phyloP scores from a whole-genome alignment of 2,329 filamentous ascomycete genomes.

The Alternaria conjuncta region DNA sequence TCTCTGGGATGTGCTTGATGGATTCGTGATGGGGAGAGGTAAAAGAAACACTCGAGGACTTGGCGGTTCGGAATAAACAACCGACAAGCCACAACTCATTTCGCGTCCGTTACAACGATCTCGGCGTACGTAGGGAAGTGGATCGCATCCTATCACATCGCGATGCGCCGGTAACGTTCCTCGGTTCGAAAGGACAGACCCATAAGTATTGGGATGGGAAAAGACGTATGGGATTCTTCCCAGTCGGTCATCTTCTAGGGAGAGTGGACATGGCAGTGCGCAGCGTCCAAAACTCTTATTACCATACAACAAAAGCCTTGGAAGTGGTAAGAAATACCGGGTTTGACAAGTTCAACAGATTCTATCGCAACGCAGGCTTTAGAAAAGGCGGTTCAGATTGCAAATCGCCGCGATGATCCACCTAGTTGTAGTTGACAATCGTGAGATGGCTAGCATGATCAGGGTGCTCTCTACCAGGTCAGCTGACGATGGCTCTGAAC shows the following conservation, averaged over 20 bases:
- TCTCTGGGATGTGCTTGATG: neutral
- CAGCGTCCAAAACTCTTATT: neutral
- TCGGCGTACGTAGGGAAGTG: neutral
- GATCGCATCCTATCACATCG: neutral
- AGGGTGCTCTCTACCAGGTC: neutral
- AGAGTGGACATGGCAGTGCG: neutral
- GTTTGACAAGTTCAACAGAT: neutral
- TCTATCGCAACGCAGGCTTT: neutral
- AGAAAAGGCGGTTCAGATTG: neutral
- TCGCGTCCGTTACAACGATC: neutral
- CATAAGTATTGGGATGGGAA: neutral
- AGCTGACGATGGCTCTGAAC: neutral
- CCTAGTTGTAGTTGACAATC: neutral
- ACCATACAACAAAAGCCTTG: neutral
- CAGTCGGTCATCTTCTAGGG: neutral
- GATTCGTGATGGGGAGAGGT: neutral
- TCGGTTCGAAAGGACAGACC: neutral
- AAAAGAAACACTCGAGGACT: conserved; percentile 2
- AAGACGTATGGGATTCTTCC: neutral
- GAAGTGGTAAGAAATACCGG: neutral
- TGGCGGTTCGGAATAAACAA: neutral
- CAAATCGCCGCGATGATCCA: neutral
- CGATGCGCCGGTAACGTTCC: neutral
- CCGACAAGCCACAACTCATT: conserved; percentile 1
- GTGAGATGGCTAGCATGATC: neutral